These are phyloP conservation scores for Wallacemonas sp. DNA, from an alignment of 208 protist genomes.

Conservation along the genomic window DNA sequence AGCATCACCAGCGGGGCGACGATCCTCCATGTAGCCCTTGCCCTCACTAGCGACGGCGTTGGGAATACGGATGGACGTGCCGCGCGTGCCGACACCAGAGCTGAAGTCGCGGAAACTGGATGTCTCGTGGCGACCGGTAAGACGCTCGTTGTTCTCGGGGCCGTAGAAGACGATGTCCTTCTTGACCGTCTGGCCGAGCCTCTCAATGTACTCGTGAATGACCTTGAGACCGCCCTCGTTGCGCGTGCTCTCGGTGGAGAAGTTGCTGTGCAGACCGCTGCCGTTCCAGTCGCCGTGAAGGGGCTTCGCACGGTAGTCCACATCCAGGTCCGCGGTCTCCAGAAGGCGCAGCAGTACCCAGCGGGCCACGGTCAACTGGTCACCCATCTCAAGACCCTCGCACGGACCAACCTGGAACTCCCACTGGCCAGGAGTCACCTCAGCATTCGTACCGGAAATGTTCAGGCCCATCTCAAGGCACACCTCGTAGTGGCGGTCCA, in stretches of 20 bases:
- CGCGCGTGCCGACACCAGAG: conserved; percentile 85
- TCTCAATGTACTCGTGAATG: conserved; percentile 81
- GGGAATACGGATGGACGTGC: conserved; percentile 96
- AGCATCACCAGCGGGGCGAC: conserved; percentile 95
- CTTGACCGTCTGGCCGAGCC: conserved; percentile 58
- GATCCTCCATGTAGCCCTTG: conserved; percentile 97
- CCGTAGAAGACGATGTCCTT: conserved; percentile 92
- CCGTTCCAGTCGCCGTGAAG: conserved; percentile 98
- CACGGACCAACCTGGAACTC: conserved; percentile 97
- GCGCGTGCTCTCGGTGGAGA: conserved; percentile 93
- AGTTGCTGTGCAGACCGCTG: conserved; percentile 97
- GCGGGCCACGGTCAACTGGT: conserved; percentile 93
- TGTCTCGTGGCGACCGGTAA: conserved; percentile 90
- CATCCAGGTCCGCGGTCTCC: conserved; percentile 72
- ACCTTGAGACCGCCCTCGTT: conserved; percentile 68
- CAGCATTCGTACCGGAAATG: conserved; percentile 94
- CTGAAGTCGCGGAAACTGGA: conserved; percentile 71
- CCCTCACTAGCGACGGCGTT: conserved; percentile 86
- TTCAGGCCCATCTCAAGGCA: conserved; percentile 88
- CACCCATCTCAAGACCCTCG: conserved; percentile 90
- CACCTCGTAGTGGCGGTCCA: conserved; percentile 77
- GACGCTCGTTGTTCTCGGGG: conserved; percentile 78
- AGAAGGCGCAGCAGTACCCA: conserved; percentile 91
- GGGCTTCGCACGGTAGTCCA: conserved; percentile 92
- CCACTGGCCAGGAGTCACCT: conserved; percentile 98